These are phyloP conservation scores for Plenodomus lindquistii DNA, from an alignment of 2,329 filamentous ascomycete genomes.

Conservation along the genomic window DNA sequence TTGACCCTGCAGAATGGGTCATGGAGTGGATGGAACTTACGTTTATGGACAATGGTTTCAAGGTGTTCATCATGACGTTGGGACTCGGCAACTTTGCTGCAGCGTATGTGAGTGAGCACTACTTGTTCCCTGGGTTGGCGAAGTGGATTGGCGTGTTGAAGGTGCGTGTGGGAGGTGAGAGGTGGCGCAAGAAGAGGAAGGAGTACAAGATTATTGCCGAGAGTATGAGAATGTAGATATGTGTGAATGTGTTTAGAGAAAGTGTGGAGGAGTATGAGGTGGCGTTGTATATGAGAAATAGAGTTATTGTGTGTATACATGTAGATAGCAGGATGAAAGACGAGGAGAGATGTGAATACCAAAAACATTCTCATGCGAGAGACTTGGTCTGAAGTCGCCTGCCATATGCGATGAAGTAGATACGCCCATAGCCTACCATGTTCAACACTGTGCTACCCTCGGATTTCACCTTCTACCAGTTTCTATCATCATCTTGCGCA, in stretches of 20 bases:
- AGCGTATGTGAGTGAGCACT: constrained; percentile 73
- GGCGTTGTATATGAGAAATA: background rate
- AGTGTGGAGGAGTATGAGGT: background rate
- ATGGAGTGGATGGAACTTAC: constrained; percentile 83
- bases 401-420: no score
- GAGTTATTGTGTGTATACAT: background rate
- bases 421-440: no score
- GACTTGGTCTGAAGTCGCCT: no score
- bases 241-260: background rate
- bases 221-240: constrained; percentile 30
- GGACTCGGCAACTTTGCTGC: constrained; percentile 70
- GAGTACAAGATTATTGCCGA: constrained; percentile 76
- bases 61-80: constrained; percentile 70
- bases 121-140: constrained; percentile 70
- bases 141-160: constrained; percentile 67
- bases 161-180: constrained; percentile 56
- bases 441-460: no score
- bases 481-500: no score
- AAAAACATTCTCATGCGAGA: no score
- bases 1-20: constrained; percentile 72
- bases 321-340: background rate
- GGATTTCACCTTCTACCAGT: no score
- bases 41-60: constrained; percentile 71
- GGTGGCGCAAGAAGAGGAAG: constrained; percentile 76
- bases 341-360: no score